Evolutionary conservation across 177 flowering plant genomes (phyloP).

Genomic region (Vitis hybrid): DNA sequence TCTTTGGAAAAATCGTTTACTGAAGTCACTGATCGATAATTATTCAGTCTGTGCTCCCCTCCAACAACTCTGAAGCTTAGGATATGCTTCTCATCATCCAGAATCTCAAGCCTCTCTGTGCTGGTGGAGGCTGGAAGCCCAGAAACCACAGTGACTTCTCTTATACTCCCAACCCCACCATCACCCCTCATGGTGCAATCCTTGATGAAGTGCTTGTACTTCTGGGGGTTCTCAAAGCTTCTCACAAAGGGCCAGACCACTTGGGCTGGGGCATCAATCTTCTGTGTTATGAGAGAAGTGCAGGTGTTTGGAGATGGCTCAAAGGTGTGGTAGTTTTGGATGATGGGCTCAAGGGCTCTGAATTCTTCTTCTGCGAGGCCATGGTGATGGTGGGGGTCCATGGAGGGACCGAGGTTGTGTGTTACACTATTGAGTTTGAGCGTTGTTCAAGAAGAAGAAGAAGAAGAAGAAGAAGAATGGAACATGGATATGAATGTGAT

Average conservation of each 20-base stretch:
- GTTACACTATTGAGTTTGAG: too few relatives aligned
- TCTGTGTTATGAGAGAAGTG: conserved; percentile 66
- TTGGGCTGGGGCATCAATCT: conserved; percentile 62
- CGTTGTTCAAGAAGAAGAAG: not conserved
- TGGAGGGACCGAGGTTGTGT: not conserved
- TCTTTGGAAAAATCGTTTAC: conserved; percentile 56
- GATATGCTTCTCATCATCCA: conserved; percentile 76
- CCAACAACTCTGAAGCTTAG: conserved; percentile 85
- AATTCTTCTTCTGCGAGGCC: conserved; percentile 61
- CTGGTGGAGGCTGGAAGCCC: conserved; percentile 89
- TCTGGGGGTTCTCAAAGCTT: conserved; percentile 73
- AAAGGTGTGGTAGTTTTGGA: conserved; percentile 49
- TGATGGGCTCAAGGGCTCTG: conserved; percentile 42
- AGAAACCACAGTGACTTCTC: conserved; percentile 81
- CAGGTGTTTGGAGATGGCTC: conserved; percentile 49
- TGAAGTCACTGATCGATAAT: conserved; percentile 77
- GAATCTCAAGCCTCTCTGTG: conserved; percentile 77
- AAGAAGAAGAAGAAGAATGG: not conserved
- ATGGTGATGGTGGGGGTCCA: conserved; percentile 28
- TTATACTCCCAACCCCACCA: conserved; percentile 69
- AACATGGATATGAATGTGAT: not conserved
- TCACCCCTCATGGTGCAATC: conserved; percentile 68
- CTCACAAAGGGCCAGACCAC: conserved; percentile 81
- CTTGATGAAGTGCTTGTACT: conserved; percentile 90
- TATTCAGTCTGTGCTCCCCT: conserved; percentile 77